Percentiles rank a stretch among this genome's conserved stretches.
Evolutionary conservation across 306 rosid genomes (phyloP).

Genomic region (Acacia confusa): DNA sequence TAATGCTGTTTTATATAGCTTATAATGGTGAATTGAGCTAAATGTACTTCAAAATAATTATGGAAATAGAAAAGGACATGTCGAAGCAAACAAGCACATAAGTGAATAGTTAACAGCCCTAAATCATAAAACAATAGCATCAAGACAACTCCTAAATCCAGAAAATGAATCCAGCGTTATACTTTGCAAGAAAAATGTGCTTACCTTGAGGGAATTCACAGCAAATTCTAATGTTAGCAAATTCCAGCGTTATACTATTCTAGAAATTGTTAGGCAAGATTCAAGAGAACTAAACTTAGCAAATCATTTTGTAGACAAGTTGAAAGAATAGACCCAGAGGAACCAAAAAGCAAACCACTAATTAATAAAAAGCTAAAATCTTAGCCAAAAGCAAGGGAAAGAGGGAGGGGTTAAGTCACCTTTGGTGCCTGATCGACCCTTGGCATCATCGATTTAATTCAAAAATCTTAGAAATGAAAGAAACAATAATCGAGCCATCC

Average conservation of each 20-base stretch:
- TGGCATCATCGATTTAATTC: no score
- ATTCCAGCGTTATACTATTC: slow-evolving; percentile 94
- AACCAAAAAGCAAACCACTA: slow-evolving; percentile 16
- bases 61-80: background rate
- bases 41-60: background rate
- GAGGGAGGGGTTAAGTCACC: slow-evolving; percentile 37
- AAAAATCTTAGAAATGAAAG: no score
- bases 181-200: slow-evolving; percentile 20
- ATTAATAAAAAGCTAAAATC: slow-evolving; percentile 14
- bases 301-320: slow-evolving; percentile 8
- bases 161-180: slow-evolving; percentile 12
- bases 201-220: slow-evolving; percentile 76
- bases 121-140: background rate
- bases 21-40: background rate
- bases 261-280: slow-evolving; percentile 47
- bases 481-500: no score
- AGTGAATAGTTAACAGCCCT: background rate
- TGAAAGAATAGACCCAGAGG: slow-evolving; percentile 15
- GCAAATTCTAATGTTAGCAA: slow-evolving; percentile 87
- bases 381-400: background rate
- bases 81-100: background rate
- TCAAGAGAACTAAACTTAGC: background rate
- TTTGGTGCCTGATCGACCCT: slow-evolving; percentile 85
- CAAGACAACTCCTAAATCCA: background rate
- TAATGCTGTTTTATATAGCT: background rate